Conservation (phyloP, 768 basidiomycete genomes). For the Sporobolomyces phaffii region DNA sequence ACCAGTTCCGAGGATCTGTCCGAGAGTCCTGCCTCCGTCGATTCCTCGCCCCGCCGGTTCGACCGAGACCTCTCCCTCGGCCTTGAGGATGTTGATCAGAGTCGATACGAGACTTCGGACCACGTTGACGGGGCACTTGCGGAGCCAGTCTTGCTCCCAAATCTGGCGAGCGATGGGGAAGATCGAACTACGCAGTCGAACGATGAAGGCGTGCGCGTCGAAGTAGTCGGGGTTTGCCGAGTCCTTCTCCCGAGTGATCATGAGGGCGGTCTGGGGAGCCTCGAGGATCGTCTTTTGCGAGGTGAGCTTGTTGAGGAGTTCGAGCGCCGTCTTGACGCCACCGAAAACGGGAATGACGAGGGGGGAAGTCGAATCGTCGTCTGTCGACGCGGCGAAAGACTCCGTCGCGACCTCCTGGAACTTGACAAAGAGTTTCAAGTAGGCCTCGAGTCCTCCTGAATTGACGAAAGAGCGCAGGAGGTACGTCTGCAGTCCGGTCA, state of each 20-base stretch:
- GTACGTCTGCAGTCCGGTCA: conserved; percentile 72
- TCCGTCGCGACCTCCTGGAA: conserved; percentile 59
- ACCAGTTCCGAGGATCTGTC: conserved; percentile 8
- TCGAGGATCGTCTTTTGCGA: conserved; percentile 76
- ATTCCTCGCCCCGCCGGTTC: conserved; percentile 44
- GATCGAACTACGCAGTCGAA: conserved; percentile 65
- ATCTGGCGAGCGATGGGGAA: conserved; percentile 63
- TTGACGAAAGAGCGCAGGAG: conserved; percentile 69
- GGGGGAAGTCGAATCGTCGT: conserved; percentile 57
- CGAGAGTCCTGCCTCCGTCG: not conserved
- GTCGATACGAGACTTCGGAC: conserved; percentile 68
- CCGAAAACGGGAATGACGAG: conserved; percentile 65
- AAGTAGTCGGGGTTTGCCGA: conserved; percentile 57
- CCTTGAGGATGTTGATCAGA: conserved; percentile 72
- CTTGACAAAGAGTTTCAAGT: conserved; percentile 56
- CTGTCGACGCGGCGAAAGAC: conserved; percentile 48
- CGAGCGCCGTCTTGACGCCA: conserved; percentile 67
- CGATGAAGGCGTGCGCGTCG: conserved; percentile 77
- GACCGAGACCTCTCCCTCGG: conserved; percentile 67
- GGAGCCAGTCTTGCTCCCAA: conserved; percentile 81
- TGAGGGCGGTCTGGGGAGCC: conserved; percentile 69
- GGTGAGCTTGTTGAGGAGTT: conserved; percentile 67
- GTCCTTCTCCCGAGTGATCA: conserved; percentile 69
- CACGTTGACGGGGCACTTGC: conserved; percentile 62
- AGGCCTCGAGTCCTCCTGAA: conserved; percentile 62